Evolutionary conservation across 2,329 filamentous ascomycete species (phyloP), one percentile per base, ranked within the genome.

Genomic region (Pseudogymnoascus sp.): DNA sequence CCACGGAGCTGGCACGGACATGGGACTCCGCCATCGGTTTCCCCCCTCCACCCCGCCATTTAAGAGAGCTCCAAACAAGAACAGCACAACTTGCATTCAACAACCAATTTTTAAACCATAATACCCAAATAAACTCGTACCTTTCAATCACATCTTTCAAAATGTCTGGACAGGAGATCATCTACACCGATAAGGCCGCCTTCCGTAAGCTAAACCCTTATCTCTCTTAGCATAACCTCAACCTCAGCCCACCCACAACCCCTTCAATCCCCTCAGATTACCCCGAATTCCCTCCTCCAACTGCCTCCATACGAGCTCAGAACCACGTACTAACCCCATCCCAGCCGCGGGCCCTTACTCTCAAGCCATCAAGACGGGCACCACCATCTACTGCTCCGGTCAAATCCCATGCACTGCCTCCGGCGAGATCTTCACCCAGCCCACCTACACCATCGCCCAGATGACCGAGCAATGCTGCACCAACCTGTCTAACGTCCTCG

Each of bases 401-500:
- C 84, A 73, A 67, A 74, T 74, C 37, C 73, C 73, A 21, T 72
- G 69, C 67, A 70, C 64, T 10, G 40, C 70, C 4, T 51, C 66
- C 34, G 73, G 73, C 62, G 68, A 68, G 34, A 71, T 74, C 63
- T 68, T 73, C 51, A 72, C 70, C 16, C 68, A 70, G 70, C 82
- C 86, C 57, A 77, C 82, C 73, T 85, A 83, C 68, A 80, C 79
- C 70, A 87, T 89, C 69, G 79, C 81, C 73, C 79, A 92, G 69
- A 85, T 87, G 80, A 88, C 85, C 31, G 79, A 79, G 60, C 79
- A 82, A 71, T 86, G 83, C 78, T 85, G 91, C 77, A 80, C 89
- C 77, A 96, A 96, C 80, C 83, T 97, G 73, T 83, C 88, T 76
- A 90, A 90, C 47, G 92, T 99, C 63, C 85, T 99, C 62, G 84